phyloP scores from a whole-genome alignment of 2,329 filamentous ascomycete species.

The Fusarium sp. region DNA sequence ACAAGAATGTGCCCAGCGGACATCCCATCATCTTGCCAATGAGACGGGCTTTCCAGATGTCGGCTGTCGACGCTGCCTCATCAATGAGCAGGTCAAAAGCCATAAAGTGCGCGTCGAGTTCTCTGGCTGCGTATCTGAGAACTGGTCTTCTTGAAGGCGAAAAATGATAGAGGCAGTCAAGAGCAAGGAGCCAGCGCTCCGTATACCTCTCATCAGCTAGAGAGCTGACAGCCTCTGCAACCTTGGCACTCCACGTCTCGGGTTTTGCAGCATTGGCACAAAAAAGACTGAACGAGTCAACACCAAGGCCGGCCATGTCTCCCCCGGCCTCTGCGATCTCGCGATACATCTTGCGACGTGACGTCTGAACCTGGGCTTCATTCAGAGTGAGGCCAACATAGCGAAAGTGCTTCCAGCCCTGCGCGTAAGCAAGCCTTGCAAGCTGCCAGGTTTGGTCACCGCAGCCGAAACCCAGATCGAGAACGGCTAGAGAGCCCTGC shows the following conservation, averaged over 20 bases:
- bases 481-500: conserved; percentile 46
- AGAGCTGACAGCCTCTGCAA: conserved; percentile 41
- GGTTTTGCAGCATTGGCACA: conserved; percentile 61
- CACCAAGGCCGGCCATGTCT: background rate
- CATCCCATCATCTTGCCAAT: conserved; percentile 59
- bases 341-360: conserved; percentile 46
- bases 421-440: conserved; percentile 41
- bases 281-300: conserved; percentile 52
- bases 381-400: conserved; percentile 65
- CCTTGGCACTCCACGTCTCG: conserved; percentile 49
- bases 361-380: conserved; percentile 53
- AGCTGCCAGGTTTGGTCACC: conserved; percentile 65
- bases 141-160: conserved; percentile 59
- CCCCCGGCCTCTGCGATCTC: conserved; percentile 26
- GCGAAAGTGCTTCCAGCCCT: conserved; percentile 45
- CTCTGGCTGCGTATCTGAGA: conserved; percentile 52
- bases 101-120: conserved; percentile 60
- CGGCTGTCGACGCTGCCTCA: conserved; percentile 40
- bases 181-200: conserved; percentile 61
- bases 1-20: conserved; percentile 60
- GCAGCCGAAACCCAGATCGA: conserved; percentile 68
- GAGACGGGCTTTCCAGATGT: conserved; percentile 50
- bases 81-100: conserved; percentile 63
- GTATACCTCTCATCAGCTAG: conserved; percentile 39
- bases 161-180: conserved; percentile 68